Evolutionary conservation across 192 early-diverging fungal species (phyloP), one percentile per base, ranked within the genome.

Genomic region (Spizellomyces punctatus): DNA sequence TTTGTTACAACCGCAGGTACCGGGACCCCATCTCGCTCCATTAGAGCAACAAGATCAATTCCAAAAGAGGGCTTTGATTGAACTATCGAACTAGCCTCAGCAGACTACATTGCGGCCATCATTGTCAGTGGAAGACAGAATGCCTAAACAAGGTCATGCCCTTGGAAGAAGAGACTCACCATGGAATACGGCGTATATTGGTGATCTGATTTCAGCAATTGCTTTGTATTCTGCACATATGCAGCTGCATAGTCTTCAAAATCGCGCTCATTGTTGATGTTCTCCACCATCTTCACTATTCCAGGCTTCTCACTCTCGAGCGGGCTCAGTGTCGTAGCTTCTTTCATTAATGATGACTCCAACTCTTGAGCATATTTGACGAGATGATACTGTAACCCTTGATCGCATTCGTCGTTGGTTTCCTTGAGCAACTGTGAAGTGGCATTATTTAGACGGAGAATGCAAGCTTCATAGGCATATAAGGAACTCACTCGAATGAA

Each of bases 31-130:
- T 95, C 94, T 58, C 93, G 86, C 46, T 86, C 85, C 64, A 92
- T 81, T 67, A 91, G 85, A 49, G 76, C 76, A 21, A 82, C 81
- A 19, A 99, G 79, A 45, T 86, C 85, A n/a, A 92, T 81, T 17
- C 95, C 95, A 84, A 96, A 96, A 16, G 92, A 86, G 6, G 88
- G 91, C 63, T 81, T 87, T 4, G 92, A 88, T 59, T 89, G 88
- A 46, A 91, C 83, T 41, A 93, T 84, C 22, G 74, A 74, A 47
- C 82, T 73, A 46, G 88, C 88, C 56, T 83, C 71, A 5, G 81
- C 62, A 14, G 89, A 85, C 81, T 87, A 42, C 57, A 44, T 21
- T 61, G 59, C 16, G 19, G 10, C n/a, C 12, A 19, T 54, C 27
- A 36, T 36, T 0, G 27, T 36, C 0, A 36, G 27, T 2, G 1